Conservation (phyloP, 768 basidiomycete species). For the Stropharia rugosoannulata region DNA sequence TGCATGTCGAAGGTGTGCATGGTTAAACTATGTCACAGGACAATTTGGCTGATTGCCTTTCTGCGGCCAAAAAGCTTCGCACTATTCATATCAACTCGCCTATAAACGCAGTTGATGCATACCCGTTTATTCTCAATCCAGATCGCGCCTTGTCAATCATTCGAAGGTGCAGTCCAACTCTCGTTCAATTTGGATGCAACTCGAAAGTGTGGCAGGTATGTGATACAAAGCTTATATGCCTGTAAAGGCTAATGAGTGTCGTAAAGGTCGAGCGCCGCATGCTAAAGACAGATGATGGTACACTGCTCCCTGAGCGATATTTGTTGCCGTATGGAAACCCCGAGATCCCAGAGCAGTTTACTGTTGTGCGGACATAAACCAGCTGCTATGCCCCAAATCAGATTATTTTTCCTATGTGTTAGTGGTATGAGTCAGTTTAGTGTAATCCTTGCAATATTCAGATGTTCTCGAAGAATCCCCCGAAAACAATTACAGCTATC, state of each 20-base stretch:
- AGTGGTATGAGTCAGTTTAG: background rate
- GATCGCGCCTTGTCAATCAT: constrained; percentile 44
- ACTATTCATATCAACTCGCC: constrained; percentile 63
- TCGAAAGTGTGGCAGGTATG: constrained; percentile 71
- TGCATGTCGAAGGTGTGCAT: background rate
- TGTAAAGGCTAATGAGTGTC: background rate
- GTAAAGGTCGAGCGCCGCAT: constrained; percentile 47
- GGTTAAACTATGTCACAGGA: constrained; percentile 28
- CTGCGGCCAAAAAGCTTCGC: constrained; percentile 44
- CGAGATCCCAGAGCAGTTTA: constrained; percentile 71
- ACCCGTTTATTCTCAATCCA: constrained; percentile 27
- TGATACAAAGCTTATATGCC: background rate
- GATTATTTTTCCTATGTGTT: background rate
- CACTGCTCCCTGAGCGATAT: constrained; percentile 30
- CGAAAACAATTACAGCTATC: too few relatives aligned
- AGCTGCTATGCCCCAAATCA: background rate
- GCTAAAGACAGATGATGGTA: constrained; percentile 34
- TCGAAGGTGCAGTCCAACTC: constrained; percentile 45
- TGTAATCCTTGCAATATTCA: background rate
- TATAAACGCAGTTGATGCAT: constrained; percentile 25
- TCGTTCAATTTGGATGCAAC: constrained; percentile 67
- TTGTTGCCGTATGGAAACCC: constrained; percentile 55
- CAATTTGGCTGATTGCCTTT: constrained; percentile 38
- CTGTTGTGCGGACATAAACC: constrained; percentile 55
- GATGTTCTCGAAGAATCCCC: too few relatives aligned